Base-by-base conservation (phyloP, 768 basidiomycete genomes). In the Kwoniella pini region DNA sequence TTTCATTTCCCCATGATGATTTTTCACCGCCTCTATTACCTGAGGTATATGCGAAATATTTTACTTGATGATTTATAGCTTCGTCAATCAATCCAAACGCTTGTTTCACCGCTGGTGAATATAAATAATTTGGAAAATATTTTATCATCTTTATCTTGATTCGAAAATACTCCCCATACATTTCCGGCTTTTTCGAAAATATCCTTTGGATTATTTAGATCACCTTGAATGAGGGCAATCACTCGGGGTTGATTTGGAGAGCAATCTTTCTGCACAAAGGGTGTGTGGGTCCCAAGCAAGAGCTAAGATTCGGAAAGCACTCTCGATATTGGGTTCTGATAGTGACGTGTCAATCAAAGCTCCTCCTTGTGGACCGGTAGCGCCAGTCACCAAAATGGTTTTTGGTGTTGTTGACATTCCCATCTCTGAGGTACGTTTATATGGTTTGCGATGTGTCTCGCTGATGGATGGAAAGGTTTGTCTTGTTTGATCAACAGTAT, bases 151-250 rank as follows among this genome's bases (percentile, higher is more conserved):
- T 55, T 44, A 33, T 43, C 54, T 33, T 55, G 54, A 26, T 44
- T 44, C n/a, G 54, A 55, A 27, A 53, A 50, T 21, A 60, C 59
- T 7, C 59, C 59, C 59, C 59, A 60, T 27, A 60, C 44, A 6
- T 51, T 31, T 7, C 19, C 40, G 4, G 27, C n/a, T 4, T 36
- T 15, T 7, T 36, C 33, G 33, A 36, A 36, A 15, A 36, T 36
- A 7, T 15, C 33, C 15, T 15, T 12, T 2, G 40, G 30, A 2
- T 24, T 10, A 21, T 42, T 53, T 28, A 54, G 31, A 21, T 60
- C 51, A 9, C 59, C 59, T 36, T 60, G 38, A 33, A 60, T 33
- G 4, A 54, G 12, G 11, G 21, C 54, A 40, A 60, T 54, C 2
- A 52, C 19, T 12, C n/a, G 15, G 1, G 40, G 51, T n/a, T 24